Evolutionary conservation across 2,329 filamentous ascomycete genomes (phyloP), one percentile per base, ranked within the genome.

Genomic region (Aspergillus quadricinctus): DNA sequence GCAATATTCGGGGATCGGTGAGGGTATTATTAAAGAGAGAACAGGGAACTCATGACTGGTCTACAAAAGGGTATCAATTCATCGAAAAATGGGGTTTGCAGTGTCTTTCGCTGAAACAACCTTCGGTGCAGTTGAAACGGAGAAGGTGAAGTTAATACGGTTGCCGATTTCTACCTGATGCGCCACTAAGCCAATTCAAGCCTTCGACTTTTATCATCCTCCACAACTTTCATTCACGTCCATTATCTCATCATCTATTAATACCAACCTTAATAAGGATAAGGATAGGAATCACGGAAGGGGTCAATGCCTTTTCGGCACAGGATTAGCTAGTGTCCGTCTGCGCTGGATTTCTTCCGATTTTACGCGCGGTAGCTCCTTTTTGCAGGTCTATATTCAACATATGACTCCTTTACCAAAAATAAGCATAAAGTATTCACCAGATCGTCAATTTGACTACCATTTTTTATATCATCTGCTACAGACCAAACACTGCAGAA

Each of bases 81-180:
- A 52, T 50, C 28, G 40, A 28, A 25, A 49, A 52, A 48, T 48
- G 19, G 25, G 27, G 5, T 23, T 37, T 46, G 43, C n/a, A 21
- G 51, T 40, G 29, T 29, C 35, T 51, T 37, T 48, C 11, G 46
- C 41, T 48, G 29, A 29, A 37, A 46, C 28, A 25, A 48, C 37
- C 37, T 48, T 40, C 25, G 27, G n/a, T 19, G 23, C 25, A 54
- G 57, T 60, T 61, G 65, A 59, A 65, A 64, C 55, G 49, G 49
- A 57, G 53, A 48, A 50, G 43, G 49, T 53, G 57, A 52, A 64
- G 67, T 68, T 66, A 62, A 66, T 71, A 65, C 69, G 68, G 69
- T 59, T 23, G 53, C 54, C 59, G 53, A 46, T 52, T 60, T 29
- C 31, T 25, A 49, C 69, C 69, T 54, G 25, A 48, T 43, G 51